phyloP scores from a whole-genome alignment of 148 eudicot species.

The Camellia sinensis region DNA sequence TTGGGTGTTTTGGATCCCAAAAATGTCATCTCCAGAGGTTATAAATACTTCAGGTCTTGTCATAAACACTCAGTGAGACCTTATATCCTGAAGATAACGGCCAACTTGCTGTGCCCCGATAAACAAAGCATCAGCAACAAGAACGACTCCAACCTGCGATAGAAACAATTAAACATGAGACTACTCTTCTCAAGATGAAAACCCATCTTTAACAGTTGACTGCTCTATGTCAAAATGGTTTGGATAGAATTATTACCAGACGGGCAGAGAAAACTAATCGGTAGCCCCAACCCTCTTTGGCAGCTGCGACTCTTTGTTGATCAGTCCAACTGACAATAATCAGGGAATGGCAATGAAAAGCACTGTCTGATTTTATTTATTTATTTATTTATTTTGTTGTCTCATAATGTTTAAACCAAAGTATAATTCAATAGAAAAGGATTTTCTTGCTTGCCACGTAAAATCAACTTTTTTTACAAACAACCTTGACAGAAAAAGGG shows the following conservation, averaged over 20 bases:
- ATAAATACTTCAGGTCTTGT: neutral
- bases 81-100: slow-evolving; percentile 69
- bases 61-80: slow-evolving; percentile 37
- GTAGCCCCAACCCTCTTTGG: slow-evolving; percentile 90
- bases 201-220: neutral
- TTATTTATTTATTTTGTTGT: neutral
- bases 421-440: neutral
- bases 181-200: neutral
- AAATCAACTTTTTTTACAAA: neutral
- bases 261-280: slow-evolving; percentile 85
- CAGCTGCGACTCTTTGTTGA: slow-evolving; percentile 80
- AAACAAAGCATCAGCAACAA: slow-evolving; percentile 76
- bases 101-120: slow-evolving; percentile 73
- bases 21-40: neutral
- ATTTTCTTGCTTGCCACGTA: too few species aligned
- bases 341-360: slow-evolving; percentile 7
- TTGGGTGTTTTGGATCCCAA: neutral
- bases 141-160: slow-evolving; percentile 65
- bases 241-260: slow-evolving; percentile 41
- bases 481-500: neutral
- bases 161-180: slow-evolving; percentile 10
- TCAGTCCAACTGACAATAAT: slow-evolving; percentile 74
- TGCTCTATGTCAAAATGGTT: neutral
- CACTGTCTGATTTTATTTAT: neutral
- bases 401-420: neutral